Evolutionary conservation across 192 early-diverging fungal genomes (phyloP).

Genomic region (Bifiguratus adelaidae): DNA sequence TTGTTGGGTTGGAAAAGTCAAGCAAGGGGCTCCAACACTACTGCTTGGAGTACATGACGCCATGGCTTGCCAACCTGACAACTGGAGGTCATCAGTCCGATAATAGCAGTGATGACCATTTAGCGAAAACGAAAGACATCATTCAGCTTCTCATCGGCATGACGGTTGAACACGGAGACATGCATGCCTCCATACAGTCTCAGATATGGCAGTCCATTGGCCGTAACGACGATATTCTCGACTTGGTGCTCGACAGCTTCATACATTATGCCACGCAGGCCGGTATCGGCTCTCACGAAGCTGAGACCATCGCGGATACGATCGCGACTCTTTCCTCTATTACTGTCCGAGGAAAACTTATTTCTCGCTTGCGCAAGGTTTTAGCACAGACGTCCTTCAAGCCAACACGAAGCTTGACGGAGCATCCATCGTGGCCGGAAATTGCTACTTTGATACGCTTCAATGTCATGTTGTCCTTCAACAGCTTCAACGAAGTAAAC

Average conservation of each 20-base stretch:
- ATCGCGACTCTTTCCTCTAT: conserved; percentile 71
- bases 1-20: conserved; percentile 71
- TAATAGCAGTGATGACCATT: conserved; percentile 34
- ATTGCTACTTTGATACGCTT: conserved; percentile 84
- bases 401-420: conserved; percentile 56
- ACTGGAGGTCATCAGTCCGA: conserved; percentile 31
- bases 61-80: conserved; percentile 78
- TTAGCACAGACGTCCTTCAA: conserved; percentile 71
- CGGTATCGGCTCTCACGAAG: conserved; percentile 65
- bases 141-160: conserved; percentile 69
- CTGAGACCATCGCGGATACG: conserved; percentile 82
- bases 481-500: conserved; percentile 53
- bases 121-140: conserved; percentile 60
- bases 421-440: conserved; percentile 86
- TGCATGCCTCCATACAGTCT: conserved; percentile 77
- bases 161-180: conserved; percentile 60
- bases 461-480: conserved; percentile 84
- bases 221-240: conserved; percentile 69
- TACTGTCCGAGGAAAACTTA: conserved; percentile 74
- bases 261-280: conserved; percentile 70
- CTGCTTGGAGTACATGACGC: conserved; percentile 81
- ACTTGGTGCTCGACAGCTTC: conserved; percentile 71
- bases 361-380: conserved; percentile 67
- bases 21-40: conserved; percentile 62
- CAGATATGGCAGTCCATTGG: conserved; percentile 78